Base-by-base conservation (phyloP, 2,329 filamentous ascomycete species). In the Clonostachys solani region DNA sequence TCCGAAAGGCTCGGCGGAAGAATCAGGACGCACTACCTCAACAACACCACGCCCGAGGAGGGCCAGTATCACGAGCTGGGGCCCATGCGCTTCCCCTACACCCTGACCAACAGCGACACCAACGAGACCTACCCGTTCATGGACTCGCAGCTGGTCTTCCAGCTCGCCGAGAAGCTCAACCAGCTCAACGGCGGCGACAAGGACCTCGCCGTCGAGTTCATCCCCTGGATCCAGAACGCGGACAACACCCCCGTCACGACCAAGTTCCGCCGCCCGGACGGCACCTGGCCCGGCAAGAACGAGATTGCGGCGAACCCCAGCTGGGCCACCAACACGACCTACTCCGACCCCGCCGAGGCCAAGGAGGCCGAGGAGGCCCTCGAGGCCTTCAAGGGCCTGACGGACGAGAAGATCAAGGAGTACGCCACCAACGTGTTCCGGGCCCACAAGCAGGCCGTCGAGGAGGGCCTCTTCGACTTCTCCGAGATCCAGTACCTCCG, bases 41-140 rank as follows among this genome's bases (percentile, higher is more conserved):
- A 74, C 4, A 78, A 75, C 5, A 78, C 70, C 0, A 38, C 15
- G 7, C 78, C 80, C 0, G 74, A 77, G 17, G 72, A 85, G 50
- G 86, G 86, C 56, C 81, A 82, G 17, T 86, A 86, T 59, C 81
- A 86, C 55, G 83, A 86, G 57, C 75, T 74, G 78, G 83, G 83
- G 0, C 80, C 81, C 0, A 86, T 86, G 81, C 68, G 81, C 0
- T 68, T 77, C 15, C 72, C 3, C 72, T 73, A 23, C 71, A n/a
- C 36, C 17, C 7, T 38, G 15, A 38, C 15, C 2, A n/a, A 38
- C 36, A 18, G 17, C 17, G 36, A 38, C 60, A 73, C 71, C n/a
- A 81, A 82, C 50, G 71, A 78, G 54, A 83, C 76, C 0, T 65
- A 68, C 52, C 73, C 81, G 49, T 80, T 86, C 51, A 73, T 75